A percentile compares a stretch with the other conserved stretches of the same genome.
Conservation (phyloP, 2,329 filamentous ascomycete species). For the Talaromyces sp. region DNA sequence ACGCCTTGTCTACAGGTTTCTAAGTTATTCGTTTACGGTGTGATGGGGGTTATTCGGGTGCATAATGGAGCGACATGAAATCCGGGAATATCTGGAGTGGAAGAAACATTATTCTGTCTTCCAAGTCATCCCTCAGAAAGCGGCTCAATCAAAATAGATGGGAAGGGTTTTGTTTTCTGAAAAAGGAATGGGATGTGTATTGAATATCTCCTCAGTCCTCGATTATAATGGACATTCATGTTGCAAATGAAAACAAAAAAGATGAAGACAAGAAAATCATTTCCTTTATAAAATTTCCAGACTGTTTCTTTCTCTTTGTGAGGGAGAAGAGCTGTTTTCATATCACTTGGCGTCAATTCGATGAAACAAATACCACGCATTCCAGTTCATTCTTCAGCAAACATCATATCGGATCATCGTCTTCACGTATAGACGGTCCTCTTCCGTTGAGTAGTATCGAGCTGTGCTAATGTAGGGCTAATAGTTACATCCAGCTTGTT, state of each 20-base stretch:
- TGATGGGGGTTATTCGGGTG: slow-evolving; percentile 16
- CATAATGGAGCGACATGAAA: slow-evolving; percentile 21
- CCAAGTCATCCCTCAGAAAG: slow-evolving; percentile 36
- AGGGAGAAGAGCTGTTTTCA: neutral
- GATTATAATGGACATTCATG: slow-evolving; percentile 8
- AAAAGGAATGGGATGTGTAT: slow-evolving; percentile 42
- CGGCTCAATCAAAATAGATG: slow-evolving; percentile 25
- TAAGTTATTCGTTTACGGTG: slow-evolving; percentile 34
- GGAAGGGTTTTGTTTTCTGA: slow-evolving; percentile 37
- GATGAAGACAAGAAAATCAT: slow-evolving; percentile 17
- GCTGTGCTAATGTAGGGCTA: too few relatives aligned
- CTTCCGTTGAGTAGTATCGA: neutral
- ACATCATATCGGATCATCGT: neutral
- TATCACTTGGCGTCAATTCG: slow-evolving; percentile 31
- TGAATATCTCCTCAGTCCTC: slow-evolving; percentile 28
- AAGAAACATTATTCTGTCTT: slow-evolving; percentile 20
- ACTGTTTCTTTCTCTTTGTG: neutral
- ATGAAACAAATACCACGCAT: slow-evolving; percentile 35
- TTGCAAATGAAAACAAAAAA: slow-evolving; percentile 12
- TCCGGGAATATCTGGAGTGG: slow-evolving; percentile 15
- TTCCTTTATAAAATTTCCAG: neutral
- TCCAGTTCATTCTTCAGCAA: neutral
- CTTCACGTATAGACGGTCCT: neutral
- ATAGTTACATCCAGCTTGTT: too few relatives aligned
- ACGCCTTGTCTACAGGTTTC: slow-evolving; percentile 31